A percentile compares a stretch with the other conserved stretches of the same genome.
Conservation (phyloP, 192 early-diverging fungal genomes). For the Coemansia asiatica region DNA sequence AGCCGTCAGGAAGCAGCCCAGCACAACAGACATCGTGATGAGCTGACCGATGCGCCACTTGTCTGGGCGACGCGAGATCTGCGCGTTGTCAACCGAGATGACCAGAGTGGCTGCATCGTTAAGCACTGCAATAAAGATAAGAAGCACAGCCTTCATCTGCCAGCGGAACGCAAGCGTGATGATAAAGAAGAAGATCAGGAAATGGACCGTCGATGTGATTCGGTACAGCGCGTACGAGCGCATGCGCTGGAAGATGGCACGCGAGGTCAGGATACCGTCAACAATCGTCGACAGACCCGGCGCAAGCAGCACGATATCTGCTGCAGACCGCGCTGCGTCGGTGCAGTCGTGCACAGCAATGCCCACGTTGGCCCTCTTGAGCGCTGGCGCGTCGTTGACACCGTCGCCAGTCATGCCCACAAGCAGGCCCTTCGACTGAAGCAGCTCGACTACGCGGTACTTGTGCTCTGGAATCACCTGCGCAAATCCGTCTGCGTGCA, state of each 20-base stretch:
- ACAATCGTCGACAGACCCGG: slow-evolving; percentile 90
- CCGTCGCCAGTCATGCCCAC: slow-evolving; percentile 98
- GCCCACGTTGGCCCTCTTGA: slow-evolving; percentile 97
- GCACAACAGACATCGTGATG: slow-evolving; percentile 73
- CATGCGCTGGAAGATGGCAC: slow-evolving; percentile 96
- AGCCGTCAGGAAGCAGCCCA: slow-evolving; percentile 71
- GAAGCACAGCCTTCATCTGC: slow-evolving; percentile 73
- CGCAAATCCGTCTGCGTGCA: slow-evolving; percentile 92
- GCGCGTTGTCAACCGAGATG: slow-evolving; percentile 90
- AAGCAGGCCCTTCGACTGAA: slow-evolving; percentile 82
- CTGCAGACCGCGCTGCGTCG: slow-evolving; percentile 91
- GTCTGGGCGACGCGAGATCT: slow-evolving; percentile 85
- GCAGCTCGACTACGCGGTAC: slow-evolving; percentile 91
- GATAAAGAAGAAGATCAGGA: slow-evolving; percentile 94
- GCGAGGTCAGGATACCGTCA: slow-evolving; percentile 84
- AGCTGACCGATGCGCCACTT: slow-evolving; percentile 96
- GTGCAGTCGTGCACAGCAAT: slow-evolving; percentile 96
- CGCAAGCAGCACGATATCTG: slow-evolving; percentile 92
- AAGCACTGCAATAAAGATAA: slow-evolving; percentile 88
- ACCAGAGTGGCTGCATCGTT: slow-evolving; percentile 92
- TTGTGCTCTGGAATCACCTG: slow-evolving; percentile 99
- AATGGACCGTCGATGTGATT: slow-evolving; percentile 95
- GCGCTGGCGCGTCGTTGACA: slow-evolving; percentile 96
- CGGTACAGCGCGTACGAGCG: slow-evolving; percentile 90
- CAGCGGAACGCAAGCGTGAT: slow-evolving; percentile 80